Base-by-base conservation (phyloP, 139 green algal genomes). In the Haematococcus lacustris region DNA sequence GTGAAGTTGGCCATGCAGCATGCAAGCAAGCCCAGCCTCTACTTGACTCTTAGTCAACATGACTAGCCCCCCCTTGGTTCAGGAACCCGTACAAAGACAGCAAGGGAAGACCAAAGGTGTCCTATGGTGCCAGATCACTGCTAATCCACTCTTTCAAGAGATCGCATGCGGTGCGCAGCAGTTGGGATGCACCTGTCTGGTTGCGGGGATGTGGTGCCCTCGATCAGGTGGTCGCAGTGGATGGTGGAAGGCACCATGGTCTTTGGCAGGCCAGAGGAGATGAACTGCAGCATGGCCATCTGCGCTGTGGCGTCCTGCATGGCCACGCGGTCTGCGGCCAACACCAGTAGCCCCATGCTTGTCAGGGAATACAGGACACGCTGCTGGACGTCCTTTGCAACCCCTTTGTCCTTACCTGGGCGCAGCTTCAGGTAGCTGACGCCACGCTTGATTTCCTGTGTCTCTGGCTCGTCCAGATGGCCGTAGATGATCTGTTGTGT, bases 221-320 rank as follows among this genome's bases (percentile, higher is more conserved):
- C 92, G 66, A 97, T 97, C n/a, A 97, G 76, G 79, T 97, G 93
- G 69, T 97, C 92, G 77, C 92, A 97, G 83, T 98, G 93, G 61
- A 97, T 97, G 74, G 93, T 97, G 63, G 91, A 93, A 51, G 93
- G 93, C 67, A 97, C 91, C 61, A 89, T 85, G 66, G 90, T 92
- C 78, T 92, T 89, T 37, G 91, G 92, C 71, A 97, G 82, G 25
- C 93, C 93, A 0, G 89, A 96, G 35, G 91, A 96, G 74, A 97
- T 97, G 87, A 97, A 97, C 79, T 97, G 93, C 47, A 98, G 86
- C 84, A 98, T 93, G 39, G 92, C 92, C 92, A 97, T 97, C 87
- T 97, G 93, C 4, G 92, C 92, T 33, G 93, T 97, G 33, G 92
- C 93, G 63, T 97, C 93, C 84, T 97, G 93, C 93, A 97, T 97